phyloP scores from a whole-genome alignment of 2,329 filamentous ascomycete genomes.

The Microcera coccophila region DNA sequence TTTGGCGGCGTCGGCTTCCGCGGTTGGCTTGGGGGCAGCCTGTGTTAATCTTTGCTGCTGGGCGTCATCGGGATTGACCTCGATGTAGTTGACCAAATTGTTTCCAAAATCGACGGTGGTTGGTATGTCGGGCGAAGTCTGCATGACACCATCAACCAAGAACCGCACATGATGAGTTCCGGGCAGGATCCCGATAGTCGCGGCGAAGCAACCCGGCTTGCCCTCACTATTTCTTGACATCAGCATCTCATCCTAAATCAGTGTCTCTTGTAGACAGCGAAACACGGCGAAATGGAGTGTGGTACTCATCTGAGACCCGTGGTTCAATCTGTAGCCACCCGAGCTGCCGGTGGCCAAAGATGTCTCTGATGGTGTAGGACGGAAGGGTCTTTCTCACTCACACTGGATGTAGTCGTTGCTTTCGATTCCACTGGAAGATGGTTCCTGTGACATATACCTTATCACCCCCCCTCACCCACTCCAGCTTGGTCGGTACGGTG shows the following conservation, averaged over 20 bases:
- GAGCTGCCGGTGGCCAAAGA: constrained; percentile 17
- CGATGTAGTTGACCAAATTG: constrained; percentile 97
- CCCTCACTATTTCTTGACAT: constrained; percentile 41
- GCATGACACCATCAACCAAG: constrained; percentile 90
- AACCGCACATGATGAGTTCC: constrained; percentile 97
- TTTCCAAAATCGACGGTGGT: constrained; percentile 98
- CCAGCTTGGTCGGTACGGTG: constrained; percentile 77
- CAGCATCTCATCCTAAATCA: constrained; percentile 9
- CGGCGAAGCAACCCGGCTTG: constrained; percentile 63
- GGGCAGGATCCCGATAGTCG: constrained; percentile 77
- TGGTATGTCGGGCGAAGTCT: constrained; percentile 78
- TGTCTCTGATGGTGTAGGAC: constrained; percentile 18
- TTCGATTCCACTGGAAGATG: constrained; percentile 95
- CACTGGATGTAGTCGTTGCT: constrained; percentile 82
- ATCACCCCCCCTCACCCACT: constrained; percentile 79
- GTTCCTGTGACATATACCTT: constrained; percentile 96
- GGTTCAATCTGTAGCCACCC: constrained; percentile 20
- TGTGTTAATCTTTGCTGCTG: constrained; percentile 21
- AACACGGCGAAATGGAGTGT: constrained; percentile 10
- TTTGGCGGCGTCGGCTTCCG: constrained; percentile 26
- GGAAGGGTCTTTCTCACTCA: constrained; percentile 48
- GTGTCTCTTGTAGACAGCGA: constrained; percentile 2
- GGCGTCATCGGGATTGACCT: constrained; percentile 76
- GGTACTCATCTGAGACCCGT: constrained; percentile 20
- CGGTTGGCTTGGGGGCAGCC: constrained; percentile 28